Evolutionary conservation across 495 filamentous ascomycete genomes (phyloP).

Genomic region (Hyphodiscus hymeniophilus): DNA sequence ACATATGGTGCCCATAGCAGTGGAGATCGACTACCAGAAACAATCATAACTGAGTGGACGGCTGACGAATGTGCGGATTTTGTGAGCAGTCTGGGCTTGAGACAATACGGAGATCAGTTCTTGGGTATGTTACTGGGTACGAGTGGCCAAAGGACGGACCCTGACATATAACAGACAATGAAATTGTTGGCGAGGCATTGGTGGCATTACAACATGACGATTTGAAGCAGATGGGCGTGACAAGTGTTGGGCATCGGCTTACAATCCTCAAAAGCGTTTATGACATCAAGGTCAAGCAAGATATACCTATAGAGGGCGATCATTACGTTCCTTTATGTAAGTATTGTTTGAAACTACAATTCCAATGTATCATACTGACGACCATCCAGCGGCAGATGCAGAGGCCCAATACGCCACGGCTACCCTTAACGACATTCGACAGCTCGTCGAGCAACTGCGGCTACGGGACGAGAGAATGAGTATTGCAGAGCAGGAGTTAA

Average conservation of each 20-base stretch:
- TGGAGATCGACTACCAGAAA: constrained; percentile 60
- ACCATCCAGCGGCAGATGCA: constrained; percentile 69
- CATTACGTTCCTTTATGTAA: constrained; percentile 91
- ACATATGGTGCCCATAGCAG: constrained; percentile 65
- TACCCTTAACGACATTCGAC: constrained; percentile 83
- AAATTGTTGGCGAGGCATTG: constrained; percentile 85
- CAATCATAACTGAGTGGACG: constrained; percentile 82
- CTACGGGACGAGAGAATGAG: constrained; percentile 81
- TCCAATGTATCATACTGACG: constrained; percentile 3
- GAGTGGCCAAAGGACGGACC: not conserved
- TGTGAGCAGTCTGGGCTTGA: constrained; percentile 66
- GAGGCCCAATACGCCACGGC: constrained; percentile 76
- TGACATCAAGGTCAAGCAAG: constrained; percentile 86
- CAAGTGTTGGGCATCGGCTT: constrained; percentile 85
- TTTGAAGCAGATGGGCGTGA: constrained; percentile 87
- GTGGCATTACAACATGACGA: constrained; percentile 86
- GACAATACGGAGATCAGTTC: constrained; percentile 76
- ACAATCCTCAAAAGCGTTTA: constrained; percentile 94
- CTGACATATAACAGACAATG: constrained; percentile 62
- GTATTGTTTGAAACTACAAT: constrained; percentile 24
- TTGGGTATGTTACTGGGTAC: constrained; percentile 46
- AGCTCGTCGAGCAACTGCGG: constrained; percentile 77
- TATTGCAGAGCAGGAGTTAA: constrained; percentile 70
- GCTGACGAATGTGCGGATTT: constrained; percentile 84
- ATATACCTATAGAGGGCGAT: constrained; percentile 81